Percentiles rank a stretch among this genome's conserved stretches.
Conservation (phyloP, 495 filamentous ascomycete species). For the Filosporella fistucella region DNA sequence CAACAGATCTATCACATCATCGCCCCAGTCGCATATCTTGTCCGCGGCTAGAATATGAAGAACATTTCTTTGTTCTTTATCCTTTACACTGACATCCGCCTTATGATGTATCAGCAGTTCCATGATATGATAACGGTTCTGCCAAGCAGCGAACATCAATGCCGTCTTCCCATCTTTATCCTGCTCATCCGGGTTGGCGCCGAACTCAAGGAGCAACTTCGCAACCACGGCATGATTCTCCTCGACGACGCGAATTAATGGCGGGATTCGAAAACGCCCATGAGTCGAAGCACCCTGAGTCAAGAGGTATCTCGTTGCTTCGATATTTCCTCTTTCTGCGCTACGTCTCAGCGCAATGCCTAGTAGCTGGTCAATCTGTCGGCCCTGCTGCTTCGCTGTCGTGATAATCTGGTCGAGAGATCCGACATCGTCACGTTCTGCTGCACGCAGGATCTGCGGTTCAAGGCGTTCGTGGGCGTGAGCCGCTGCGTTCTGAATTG, state of each 20-base stretch:
- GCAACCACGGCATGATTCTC: constrained; percentile 36
- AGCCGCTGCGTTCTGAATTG: no score
- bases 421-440: constrained; percentile 35
- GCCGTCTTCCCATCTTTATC: constrained; percentile 25
- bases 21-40: constrained; percentile 45
- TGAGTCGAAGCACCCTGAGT: constrained; percentile 38
- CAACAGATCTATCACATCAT: constrained; percentile 40
- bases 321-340: constrained; percentile 38
- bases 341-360: constrained; percentile 44
- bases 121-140: constrained; percentile 13
- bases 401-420: constrained; percentile 32
- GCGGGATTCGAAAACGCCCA: constrained; percentile 32
- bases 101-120: constrained; percentile 13
- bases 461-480: constrained; percentile 47
- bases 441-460: constrained; percentile 44
- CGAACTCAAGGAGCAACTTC: constrained; percentile 26
- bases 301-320: constrained; percentile 40
- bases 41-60: constrained; percentile 52
- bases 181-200: constrained; percentile 34
- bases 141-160: constrained; percentile 14
- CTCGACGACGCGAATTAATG: constrained; percentile 46
- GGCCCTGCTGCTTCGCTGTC: constrained; percentile 34
- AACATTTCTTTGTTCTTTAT: constrained; percentile 19
- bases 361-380: constrained; percentile 42
- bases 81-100: constrained; percentile 22